Evolutionary conservation across 2,329 filamentous ascomycete genomes (phyloP), one percentile per base, ranked within the genome.

Genomic region (Fusarium chlamydosporum): DNA sequence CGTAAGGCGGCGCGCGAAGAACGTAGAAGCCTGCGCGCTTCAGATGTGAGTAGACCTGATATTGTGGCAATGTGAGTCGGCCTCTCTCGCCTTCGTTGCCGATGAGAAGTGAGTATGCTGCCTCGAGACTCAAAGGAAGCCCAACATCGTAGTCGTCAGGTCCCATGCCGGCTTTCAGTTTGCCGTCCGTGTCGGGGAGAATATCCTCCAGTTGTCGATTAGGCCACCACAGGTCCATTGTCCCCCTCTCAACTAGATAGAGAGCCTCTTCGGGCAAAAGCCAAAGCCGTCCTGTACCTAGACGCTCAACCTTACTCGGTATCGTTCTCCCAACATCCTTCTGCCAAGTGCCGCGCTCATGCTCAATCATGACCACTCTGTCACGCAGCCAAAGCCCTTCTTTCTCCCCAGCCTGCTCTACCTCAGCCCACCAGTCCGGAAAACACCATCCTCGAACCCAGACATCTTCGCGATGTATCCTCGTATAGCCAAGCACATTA

Each of bases 211-310:
- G 79, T n/a, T 80, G 75, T 57, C 79, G 78, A 43, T 81, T 79
- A 3, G 93, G 93, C 92, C 93, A 97, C 83, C 94, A 90, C 40
- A 97, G 85, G 78, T 98, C 93, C 74, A 98, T 75, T 46, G 88
- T 94, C 0, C 95, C 96, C 73, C 96, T 84, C 82, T 99, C 96
- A 10, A 98, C 84, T 67, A 97, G 79, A 75, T 94, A 97, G 54
- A 99, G 83, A 7, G 94, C 92, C 79, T 99, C 96, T 76, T 99
- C 96, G 0, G 95, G 95, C 38, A 97, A 79, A 51, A 99, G 77
- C 94, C 94, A 97, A 40, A 94, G 81, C 66, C 86, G 88, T 31
- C 89, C 86, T 63, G 84, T 85, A 4, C 85, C 86, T 0, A 84
- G 80, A 53, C 80, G 78, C 59, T 89, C 87, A 65, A 84, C 85